Evolutionary conservation across 1,284 basidiomycete species (phyloP).

Genomic region (Ustilago trichophora): DNA sequence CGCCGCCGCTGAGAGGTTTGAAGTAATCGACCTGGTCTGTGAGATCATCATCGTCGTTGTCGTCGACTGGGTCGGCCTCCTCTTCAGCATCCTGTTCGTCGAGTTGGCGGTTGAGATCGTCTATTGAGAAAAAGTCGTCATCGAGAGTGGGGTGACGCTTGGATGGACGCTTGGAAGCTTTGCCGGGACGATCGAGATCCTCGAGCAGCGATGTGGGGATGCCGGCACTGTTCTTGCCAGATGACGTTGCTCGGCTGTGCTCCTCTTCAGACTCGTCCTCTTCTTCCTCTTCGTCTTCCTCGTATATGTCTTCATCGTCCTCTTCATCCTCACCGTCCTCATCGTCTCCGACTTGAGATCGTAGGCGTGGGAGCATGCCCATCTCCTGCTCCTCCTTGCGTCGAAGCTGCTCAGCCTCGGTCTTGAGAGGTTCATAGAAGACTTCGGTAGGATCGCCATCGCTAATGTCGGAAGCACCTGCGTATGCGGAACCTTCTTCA

Average conservation of each 20-base stretch:
- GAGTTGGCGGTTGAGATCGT: slow-evolving; percentile 86
- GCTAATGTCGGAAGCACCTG: slow-evolving; percentile 62
- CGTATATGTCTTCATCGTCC: slow-evolving; percentile 32
- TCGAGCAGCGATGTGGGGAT: slow-evolving; percentile 67
- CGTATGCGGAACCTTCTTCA: slow-evolving; percentile 46
- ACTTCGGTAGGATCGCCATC: slow-evolving; percentile 56
- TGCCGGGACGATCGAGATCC: slow-evolving; percentile 50
- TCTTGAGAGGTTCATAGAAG: slow-evolving; percentile 59
- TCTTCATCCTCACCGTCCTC: slow-evolving; percentile 27
- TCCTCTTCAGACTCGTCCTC: slow-evolving; percentile 59
- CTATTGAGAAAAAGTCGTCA: slow-evolving; percentile 91
- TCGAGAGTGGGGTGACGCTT: slow-evolving; percentile 76
- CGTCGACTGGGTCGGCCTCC: slow-evolving; percentile 72
- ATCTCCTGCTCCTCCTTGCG: slow-evolving; percentile 57
- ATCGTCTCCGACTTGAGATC: slow-evolving; percentile 30
- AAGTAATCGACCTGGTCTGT: slow-evolving; percentile 67
- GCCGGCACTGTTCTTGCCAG: slow-evolving; percentile 70
- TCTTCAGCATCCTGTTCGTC: slow-evolving; percentile 77
- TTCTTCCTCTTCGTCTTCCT: slow-evolving; percentile 30
- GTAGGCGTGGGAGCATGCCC: slow-evolving; percentile 38
- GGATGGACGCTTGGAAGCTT: slow-evolving; percentile 12
- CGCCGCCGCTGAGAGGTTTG: slow-evolving; percentile 38
- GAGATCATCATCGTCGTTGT: slow-evolving; percentile 71
- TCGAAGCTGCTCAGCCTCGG: slow-evolving; percentile 56
- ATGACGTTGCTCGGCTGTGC: slow-evolving; percentile 71